These are phyloP conservation scores for Tuber aestivum DNA, from an alignment of 495 filamentous ascomycete genomes.

Conservation along the genomic window DNA sequence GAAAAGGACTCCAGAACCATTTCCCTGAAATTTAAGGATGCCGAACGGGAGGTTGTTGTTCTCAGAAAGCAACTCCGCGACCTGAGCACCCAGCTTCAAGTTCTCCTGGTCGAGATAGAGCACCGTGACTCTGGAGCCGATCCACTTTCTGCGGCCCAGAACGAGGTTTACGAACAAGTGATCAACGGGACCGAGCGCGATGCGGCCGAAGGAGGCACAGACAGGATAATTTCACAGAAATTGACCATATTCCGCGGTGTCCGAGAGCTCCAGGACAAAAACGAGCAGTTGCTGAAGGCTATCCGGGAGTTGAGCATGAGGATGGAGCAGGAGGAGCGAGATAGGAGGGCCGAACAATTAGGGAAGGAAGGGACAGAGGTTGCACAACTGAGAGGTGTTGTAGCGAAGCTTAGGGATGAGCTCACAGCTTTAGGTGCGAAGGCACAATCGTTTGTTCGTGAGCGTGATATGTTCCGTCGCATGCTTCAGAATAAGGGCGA, in stretches of 20 bases:
- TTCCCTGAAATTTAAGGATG: constrained; percentile 63
- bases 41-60: constrained; percentile 67
- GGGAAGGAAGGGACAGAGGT: constrained; percentile 62
- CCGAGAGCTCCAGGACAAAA: constrained; percentile 80
- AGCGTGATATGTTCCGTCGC: constrained; percentile 93
- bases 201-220: constrained; percentile 70
- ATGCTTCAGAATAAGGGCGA: constrained; percentile 76
- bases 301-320: constrained; percentile 75
- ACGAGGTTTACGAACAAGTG: constrained; percentile 61
- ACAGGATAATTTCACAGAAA: constrained; percentile 76
- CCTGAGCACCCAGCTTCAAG: constrained; percentile 79
- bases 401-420: constrained; percentile 56
- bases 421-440: constrained; percentile 64
- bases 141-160: constrained; percentile 57
- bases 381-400: constrained; percentile 37
- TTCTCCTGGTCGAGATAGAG: constrained; percentile 76
- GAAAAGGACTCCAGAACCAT: constrained; percentile 63
- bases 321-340: constrained; percentile 84
- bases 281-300: constrained; percentile 71
- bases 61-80: constrained; percentile 84
- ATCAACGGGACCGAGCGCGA: constrained; percentile 60
- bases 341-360: constrained; percentile 66
- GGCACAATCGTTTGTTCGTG: constrained; percentile 85
- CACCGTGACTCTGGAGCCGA: constrained; percentile 70
- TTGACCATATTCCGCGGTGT: constrained; percentile 78